These are phyloP conservation scores for Colletotrichum orchidophilum DNA, from an alignment of 2,329 filamentous ascomycete species.

Conservation along the genomic window DNA sequence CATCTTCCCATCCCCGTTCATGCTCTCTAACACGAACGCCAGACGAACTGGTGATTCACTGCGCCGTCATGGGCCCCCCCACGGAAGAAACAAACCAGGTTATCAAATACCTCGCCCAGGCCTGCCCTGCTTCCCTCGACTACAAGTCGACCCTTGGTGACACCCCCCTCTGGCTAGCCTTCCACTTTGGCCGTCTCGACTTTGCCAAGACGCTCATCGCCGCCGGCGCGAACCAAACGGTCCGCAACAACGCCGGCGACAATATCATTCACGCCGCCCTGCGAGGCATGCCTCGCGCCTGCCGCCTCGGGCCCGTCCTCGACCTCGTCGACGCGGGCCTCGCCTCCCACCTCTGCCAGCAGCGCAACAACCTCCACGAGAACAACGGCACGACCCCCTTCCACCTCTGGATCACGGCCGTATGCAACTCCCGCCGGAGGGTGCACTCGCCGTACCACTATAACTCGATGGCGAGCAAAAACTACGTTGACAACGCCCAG, in stretches of 20 bases:
- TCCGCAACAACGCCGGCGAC: conserved; percentile 66
- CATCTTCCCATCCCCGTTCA: neutral
- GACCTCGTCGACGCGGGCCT: conserved; percentile 67
- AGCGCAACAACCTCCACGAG: conserved; percentile 62
- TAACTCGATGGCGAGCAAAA: conserved; percentile 12
- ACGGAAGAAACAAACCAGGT: conserved; percentile 58
- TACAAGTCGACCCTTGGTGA: conserved; percentile 65
- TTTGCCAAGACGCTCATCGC: conserved; percentile 70
- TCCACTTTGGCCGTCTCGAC: conserved; percentile 61
- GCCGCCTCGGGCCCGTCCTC: conserved; percentile 58
- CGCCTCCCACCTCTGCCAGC: conserved; percentile 64
- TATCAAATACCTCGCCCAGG: conserved; percentile 72
- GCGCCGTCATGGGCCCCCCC: conserved; percentile 62
- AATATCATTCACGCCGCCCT: conserved; percentile 75
- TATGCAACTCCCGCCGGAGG: neutral
- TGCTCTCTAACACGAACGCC: conserved; percentile 36
- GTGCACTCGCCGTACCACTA: conserved; percentile 1
- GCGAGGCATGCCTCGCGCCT: conserved; percentile 41
- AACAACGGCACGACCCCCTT: conserved; percentile 69
- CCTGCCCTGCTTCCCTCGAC: conserved; percentile 70
- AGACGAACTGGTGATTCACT: conserved; percentile 74
- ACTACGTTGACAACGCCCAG: conserved; percentile 42
- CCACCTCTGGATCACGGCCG: conserved; percentile 61
- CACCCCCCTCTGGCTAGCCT: conserved; percentile 77
- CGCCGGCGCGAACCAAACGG: conserved; percentile 75